Percentiles rank a stretch among this genome's conserved stretches.
These are phyloP conservation scores for Lumnitzera racemosa DNA, from an alignment of 345 rosid species.

Conservation along the genomic window DNA sequence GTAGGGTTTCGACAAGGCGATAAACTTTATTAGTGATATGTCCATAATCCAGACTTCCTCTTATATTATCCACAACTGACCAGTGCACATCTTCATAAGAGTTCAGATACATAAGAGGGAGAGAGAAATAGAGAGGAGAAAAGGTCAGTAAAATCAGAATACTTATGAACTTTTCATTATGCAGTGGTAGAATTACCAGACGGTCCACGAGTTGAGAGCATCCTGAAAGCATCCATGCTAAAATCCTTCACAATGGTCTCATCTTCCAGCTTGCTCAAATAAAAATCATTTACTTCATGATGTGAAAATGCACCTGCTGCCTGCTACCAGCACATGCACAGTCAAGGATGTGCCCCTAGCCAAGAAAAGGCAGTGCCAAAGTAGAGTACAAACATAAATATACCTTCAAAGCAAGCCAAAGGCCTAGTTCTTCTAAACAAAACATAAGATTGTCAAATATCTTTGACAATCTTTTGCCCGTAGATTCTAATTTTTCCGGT, in stretches of 20 bases:
- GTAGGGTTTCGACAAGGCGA: conserved; percentile 66
- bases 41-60: conserved; percentile 34
- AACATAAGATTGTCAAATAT: conserved; percentile 30
- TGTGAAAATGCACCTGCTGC: conserved; percentile 59
- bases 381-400: not conserved
- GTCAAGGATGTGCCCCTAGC: conserved; percentile 1
- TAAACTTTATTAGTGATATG: conserved; percentile 40
- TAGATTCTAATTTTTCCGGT: conserved; percentile 21
- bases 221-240: conserved; percentile 35
- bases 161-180: not conserved
- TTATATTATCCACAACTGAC: conserved; percentile 24
- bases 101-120: conserved; percentile 1
- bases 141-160: not conserved
- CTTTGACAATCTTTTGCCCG: conserved; percentile 32
- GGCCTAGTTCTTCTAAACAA: conserved; percentile 71
- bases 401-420: conserved; percentile 80
- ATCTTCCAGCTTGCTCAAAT: conserved; percentile 37
- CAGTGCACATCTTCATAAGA: conserved; percentile 29
- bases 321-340: conserved; percentile 23
- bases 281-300: conserved; percentile 31
- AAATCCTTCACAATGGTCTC: conserved; percentile 38
- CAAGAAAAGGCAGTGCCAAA: not conserved
- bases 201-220: conserved; percentile 29
- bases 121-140: conserved; percentile 2
- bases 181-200: conserved; percentile 38